Evolutionary conservation across 176 grass and related monocot genomes (phyloP), one percentile per base, ranked within the genome.

Genomic region (Otatea glauca): DNA sequence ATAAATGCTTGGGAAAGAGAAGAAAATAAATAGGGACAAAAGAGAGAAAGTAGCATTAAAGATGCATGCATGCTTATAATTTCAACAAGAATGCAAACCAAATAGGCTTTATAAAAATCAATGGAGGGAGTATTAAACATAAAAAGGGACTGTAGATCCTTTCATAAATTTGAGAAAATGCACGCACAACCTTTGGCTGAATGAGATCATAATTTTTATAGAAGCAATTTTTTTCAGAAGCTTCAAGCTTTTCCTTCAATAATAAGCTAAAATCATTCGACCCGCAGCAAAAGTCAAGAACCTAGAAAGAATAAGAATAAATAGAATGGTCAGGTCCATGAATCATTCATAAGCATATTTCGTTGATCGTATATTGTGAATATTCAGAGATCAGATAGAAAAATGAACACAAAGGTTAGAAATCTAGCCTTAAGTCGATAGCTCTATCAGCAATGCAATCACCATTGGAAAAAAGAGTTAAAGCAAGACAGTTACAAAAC

Each of bases 141-240:
- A 75, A n/a, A 87, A 69, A 69, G 45, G 7, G 41, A 65, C 4
- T 1, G 63, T 51, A 42, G 3, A 56, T 68, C 9, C 7, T 41
- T 69, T 20, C 42, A 25, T 25, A 18, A 41, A 63, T 79, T 64
- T 27, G 34, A 80, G 68, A 54, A 54, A 81, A 70, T 72, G 25
- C 37, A 70, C n/a, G 17, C 16, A 50, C 27, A 61, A 94, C 93
- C 93, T 95, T 95, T 38, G 93, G 88, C 75, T 88, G 89, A 41
- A 95, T 94, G 64, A 98, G 82, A 90, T 98, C 96, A 85, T 83
- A 98, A 62, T 98, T 98, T 92, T 92, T 98, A 78, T 93, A 98
- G 61, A 85, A 83, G 72, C 96, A 98, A 54, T 78, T 87, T 79
- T 98, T 98, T 63, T 88, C 93, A 80, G 81, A 90, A 76, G 76